Evolutionary conservation across 2,329 filamentous ascomycete species (phyloP).

Genomic region (Neopestalotiopsis sp.): DNA sequence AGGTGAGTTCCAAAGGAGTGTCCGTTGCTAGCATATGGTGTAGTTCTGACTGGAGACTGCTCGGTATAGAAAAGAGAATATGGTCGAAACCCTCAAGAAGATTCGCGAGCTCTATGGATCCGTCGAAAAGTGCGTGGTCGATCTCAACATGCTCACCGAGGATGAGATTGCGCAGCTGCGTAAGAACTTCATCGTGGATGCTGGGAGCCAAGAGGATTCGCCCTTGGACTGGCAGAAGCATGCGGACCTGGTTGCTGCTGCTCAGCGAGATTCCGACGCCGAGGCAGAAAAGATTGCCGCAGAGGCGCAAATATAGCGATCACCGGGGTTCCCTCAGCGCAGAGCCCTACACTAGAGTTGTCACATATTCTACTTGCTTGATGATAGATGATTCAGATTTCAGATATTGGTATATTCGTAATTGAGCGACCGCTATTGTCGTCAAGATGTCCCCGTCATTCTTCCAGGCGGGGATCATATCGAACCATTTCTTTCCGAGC

Average conservation of each 20-base stretch:
- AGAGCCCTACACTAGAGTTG: too few species aligned
- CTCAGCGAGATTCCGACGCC: conserved; percentile 3
- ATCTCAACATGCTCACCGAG: conserved; percentile 61
- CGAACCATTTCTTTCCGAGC: not conserved
- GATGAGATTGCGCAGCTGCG: conserved; percentile 52
- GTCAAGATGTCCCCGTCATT: not conserved
- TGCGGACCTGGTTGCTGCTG: conserved; percentile 1
- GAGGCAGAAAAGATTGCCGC: conserved; percentile 15
- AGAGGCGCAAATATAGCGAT: conserved; percentile 2
- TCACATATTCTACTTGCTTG: not conserved
- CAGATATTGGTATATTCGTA: conserved; percentile 1
- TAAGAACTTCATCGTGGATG: conserved; percentile 34
- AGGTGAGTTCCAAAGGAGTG: conserved; percentile 28
- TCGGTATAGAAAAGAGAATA: conserved; percentile 47
- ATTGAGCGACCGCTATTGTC: not conserved
- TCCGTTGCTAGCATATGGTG: not conserved
- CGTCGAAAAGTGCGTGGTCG: conserved; percentile 65
- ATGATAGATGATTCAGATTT: not conserved
- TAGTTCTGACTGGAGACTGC: not conserved
- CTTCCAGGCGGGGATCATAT: not conserved
- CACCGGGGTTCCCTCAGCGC: not conserved
- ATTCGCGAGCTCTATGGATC: conserved; percentile 66
- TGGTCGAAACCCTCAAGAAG: conserved; percentile 56
- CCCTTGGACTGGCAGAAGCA: conserved; percentile 12
- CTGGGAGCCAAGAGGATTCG: conserved; percentile 9